Evolutionary conservation across 2,329 filamentous ascomycete genomes (phyloP).

Genomic region (Penicillium sp.): DNA sequence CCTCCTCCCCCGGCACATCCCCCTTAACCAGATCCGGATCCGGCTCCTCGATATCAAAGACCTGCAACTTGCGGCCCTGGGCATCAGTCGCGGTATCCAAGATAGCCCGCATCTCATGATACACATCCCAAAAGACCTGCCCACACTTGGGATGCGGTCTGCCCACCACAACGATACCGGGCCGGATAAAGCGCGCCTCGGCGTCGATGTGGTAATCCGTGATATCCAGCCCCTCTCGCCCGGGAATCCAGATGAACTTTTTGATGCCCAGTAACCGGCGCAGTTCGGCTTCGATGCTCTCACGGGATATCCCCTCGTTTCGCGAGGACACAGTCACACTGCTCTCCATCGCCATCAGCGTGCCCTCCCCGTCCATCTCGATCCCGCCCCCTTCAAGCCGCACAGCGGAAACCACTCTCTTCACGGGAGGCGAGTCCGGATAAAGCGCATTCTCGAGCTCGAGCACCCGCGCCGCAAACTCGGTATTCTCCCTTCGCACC

Average conservation of each 20-base stretch:
- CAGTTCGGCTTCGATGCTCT: slow-evolving; percentile 30
- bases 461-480: slow-evolving; percentile 18
- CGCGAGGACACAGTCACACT: slow-evolving; percentile 34
- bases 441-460: slow-evolving; percentile 16
- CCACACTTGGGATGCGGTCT: slow-evolving; percentile 24
- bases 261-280: slow-evolving; percentile 28
- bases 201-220: slow-evolving; percentile 39
- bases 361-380: slow-evolving; percentile 39
- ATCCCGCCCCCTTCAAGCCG: slow-evolving; percentile 35
- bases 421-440: slow-evolving; percentile 1
- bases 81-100: slow-evolving; percentile 26
- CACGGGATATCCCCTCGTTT: slow-evolving; percentile 28
- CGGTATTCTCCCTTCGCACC: slow-evolving; percentile 17
- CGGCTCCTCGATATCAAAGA: slow-evolving; percentile 32
- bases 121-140: slow-evolving; percentile 26
- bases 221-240: slow-evolving; percentile 31
- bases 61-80: slow-evolving; percentile 23
- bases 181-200: slow-evolving; percentile 29
- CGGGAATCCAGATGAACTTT: slow-evolving; percentile 38
- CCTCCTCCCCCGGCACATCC: slow-evolving; percentile 21
- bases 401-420: slow-evolving; percentile 22
- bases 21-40: slow-evolving; percentile 23
- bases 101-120: slow-evolving; percentile 25
- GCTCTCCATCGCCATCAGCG: slow-evolving; percentile 36
- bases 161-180: slow-evolving; percentile 30